Conservation (phyloP, 176 grass and related monocot species). For the Eleusine indica region DNA sequence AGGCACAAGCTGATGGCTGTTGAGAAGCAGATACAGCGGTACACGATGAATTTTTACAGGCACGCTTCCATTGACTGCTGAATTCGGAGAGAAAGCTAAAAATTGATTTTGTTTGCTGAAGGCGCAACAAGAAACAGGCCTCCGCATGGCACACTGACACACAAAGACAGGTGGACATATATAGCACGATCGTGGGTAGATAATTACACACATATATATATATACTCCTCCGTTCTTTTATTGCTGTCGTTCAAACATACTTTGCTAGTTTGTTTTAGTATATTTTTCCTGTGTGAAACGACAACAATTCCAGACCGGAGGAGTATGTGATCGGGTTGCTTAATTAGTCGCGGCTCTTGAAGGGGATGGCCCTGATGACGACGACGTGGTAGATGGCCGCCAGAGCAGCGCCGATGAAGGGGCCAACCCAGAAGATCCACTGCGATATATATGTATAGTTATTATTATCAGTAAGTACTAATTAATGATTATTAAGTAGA, state of each 20-base stretch:
- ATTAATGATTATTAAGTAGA: no score
- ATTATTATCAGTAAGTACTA: no score
- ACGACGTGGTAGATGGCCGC: conserved; percentile 88
- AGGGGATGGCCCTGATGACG: conserved; percentile 88
- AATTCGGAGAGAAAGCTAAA: not conserved
- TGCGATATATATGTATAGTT: not conserved
- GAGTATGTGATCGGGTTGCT: not conserved
- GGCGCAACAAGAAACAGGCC: conserved; percentile 26
- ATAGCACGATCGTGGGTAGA: no score
- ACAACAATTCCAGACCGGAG: no score
- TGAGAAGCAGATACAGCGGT: not conserved
- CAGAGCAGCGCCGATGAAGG: conserved; percentile 89
- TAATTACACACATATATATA: no score
- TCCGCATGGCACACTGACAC: not conserved
- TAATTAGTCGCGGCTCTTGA: conserved; percentile 65
- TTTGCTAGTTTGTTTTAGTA: no score
- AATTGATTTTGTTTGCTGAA: not conserved
- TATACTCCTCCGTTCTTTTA: no score
- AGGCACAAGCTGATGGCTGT: not conserved
- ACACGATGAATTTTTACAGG: not conserved
- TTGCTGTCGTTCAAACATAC: no score
- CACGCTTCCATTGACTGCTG: not conserved
- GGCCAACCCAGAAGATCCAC: conserved; percentile 99
- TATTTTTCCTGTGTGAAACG: no score
- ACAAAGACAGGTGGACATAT: not conserved